Conservation (phyloP, 768 basidiomycete species). For the Naganishia kalamii region DNA sequence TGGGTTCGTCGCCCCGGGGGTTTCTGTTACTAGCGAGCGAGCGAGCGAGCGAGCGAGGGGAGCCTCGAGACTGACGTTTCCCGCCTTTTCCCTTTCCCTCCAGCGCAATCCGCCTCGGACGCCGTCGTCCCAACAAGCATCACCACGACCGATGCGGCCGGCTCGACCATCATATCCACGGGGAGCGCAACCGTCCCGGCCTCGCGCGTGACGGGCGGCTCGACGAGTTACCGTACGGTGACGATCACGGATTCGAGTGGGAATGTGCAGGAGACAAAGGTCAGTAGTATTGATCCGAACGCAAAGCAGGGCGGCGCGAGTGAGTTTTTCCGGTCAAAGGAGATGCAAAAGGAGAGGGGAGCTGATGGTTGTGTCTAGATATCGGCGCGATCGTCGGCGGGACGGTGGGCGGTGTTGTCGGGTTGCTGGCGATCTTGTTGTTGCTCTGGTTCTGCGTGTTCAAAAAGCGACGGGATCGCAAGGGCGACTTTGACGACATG, state of each 20-base stretch:
- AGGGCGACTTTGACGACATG: conserved; percentile 44
- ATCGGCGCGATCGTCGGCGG: conserved; percentile 32
- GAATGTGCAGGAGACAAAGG: background rate
- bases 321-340: background rate
- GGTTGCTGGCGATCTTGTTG: conserved; percentile 31
- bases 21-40: too few species aligned
- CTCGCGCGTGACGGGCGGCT: background rate
- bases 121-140: background rate
- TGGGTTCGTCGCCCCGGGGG: too few species aligned
- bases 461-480: conserved; percentile 28
- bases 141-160: background rate
- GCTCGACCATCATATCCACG: background rate
- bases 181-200: background rate
- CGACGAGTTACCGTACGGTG: background rate
- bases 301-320: background rate
- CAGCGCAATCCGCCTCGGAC: background rate
- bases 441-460: conserved; percentile 34
- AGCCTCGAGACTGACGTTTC: too few species aligned
- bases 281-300: background rate
- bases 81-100: background rate
- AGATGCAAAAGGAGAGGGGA: background rate
- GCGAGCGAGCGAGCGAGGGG: too few species aligned
- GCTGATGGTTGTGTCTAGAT: background rate
- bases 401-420: conserved; percentile 25
- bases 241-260: conserved; percentile 19